These are phyloP conservation scores for Phaeosphaeriaceae sp. DNA, from an alignment of 2,329 filamentous ascomycete genomes.

Conservation along the genomic window DNA sequence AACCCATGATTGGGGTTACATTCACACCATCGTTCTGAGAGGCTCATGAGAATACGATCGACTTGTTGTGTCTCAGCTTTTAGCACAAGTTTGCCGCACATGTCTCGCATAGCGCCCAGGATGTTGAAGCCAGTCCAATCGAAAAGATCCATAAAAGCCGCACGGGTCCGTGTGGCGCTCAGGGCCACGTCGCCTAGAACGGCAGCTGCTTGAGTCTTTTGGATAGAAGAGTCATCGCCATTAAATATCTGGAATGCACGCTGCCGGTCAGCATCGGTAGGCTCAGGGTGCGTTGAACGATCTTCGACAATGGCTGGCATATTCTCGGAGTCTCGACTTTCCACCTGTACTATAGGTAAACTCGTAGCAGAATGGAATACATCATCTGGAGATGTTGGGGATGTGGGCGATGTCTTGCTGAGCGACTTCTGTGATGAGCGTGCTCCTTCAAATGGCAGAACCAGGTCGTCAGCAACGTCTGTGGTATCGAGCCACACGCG, in stretches of 20 bases:
- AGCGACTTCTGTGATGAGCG: slow-evolving; percentile 44
- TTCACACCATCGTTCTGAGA: slow-evolving; percentile 88
- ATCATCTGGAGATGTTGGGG: slow-evolving; percentile 51
- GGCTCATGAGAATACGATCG: slow-evolving; percentile 88
- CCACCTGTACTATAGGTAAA: slow-evolving; percentile 58
- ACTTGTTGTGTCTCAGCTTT: slow-evolving; percentile 96
- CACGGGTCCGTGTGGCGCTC: slow-evolving; percentile 61
- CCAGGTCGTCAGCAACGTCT: slow-evolving; percentile 40
- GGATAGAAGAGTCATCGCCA: slow-evolving; percentile 80
- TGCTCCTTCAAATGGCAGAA: slow-evolving; percentile 49
- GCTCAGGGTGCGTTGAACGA: slow-evolving; percentile 45
- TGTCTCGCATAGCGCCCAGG: slow-evolving; percentile 74
- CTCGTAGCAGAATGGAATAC: slow-evolving; percentile 57
- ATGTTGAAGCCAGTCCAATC: slow-evolving; percentile 85
- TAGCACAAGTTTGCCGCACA: slow-evolving; percentile 82
- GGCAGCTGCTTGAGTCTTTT: slow-evolving; percentile 79
- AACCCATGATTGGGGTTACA: slow-evolving; percentile 95
- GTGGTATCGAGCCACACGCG: slow-evolving; percentile 52
- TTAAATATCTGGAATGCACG: slow-evolving; percentile 85
- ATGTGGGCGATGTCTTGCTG: slow-evolving; percentile 37
- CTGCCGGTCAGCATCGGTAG: slow-evolving; percentile 71
- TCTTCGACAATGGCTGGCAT: slow-evolving; percentile 47
- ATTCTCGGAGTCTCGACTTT: slow-evolving; percentile 51
- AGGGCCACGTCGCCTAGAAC: slow-evolving; percentile 79
- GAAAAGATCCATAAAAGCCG: slow-evolving; percentile 91